Percentiles rank a stretch among this genome's conserved stretches.
Conservation (phyloP, 257 asterid species). For the Lavandula angustifolia region DNA sequence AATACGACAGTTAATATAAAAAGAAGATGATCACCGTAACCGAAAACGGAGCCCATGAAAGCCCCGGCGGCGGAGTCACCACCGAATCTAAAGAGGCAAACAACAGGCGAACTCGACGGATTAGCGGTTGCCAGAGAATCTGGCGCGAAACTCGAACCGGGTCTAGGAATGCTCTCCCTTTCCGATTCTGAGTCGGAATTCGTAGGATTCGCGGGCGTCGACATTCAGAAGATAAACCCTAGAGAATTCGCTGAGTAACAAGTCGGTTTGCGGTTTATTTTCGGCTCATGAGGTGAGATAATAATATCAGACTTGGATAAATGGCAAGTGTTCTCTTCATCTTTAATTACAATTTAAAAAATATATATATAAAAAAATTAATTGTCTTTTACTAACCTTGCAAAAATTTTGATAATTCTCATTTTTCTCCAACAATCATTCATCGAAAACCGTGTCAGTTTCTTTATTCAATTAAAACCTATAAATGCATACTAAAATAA, state of each 20-base stretch:
- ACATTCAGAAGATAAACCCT: conserved; percentile 59
- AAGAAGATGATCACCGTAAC: conserved; percentile 50
- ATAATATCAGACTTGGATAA: conserved; percentile 1
- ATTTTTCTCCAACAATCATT: too few relatives aligned
- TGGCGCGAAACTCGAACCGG: conserved; percentile 38
- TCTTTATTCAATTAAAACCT: too few relatives aligned
- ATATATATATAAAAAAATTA: too few relatives aligned
- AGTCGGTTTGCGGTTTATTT: conserved; percentile 14
- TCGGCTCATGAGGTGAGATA: conserved; percentile 2
- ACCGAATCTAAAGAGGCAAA: conserved; percentile 67
- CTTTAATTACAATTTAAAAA: too few relatives aligned
- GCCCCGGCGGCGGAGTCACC: conserved; percentile 81
- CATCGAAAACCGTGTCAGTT: too few relatives aligned
- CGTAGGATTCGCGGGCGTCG: conserved; percentile 50
- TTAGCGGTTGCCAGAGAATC: conserved; percentile 42
- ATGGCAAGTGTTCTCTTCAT: neutral
- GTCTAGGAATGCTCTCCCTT: conserved; percentile 35
- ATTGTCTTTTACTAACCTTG: too few relatives aligned
- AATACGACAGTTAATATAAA: neutral
- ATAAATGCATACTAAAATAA: too few relatives aligned
- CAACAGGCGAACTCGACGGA: conserved; percentile 59
- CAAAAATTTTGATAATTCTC: too few relatives aligned
- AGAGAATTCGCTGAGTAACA: conserved; percentile 20
- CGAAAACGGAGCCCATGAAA: conserved; percentile 78
- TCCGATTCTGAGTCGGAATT: conserved; percentile 62